Base-by-base conservation (phyloP, 1,284 basidiomycete species). In the Laetiporus sulphureus region DNA sequence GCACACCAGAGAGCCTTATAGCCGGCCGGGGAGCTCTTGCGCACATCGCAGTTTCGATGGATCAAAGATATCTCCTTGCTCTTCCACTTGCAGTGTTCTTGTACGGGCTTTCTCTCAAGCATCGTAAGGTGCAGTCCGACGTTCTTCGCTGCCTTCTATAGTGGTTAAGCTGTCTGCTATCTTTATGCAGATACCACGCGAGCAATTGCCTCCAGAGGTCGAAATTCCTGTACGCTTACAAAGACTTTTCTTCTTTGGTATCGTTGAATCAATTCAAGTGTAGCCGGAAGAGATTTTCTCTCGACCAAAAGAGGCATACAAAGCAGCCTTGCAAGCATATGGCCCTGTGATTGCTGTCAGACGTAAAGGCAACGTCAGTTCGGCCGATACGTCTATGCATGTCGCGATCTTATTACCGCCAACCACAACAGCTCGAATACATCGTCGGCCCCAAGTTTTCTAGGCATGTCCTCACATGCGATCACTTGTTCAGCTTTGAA, bases 401-500 rank as follows among this genome's bases (percentile, higher is more conserved):
- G 16, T n/a, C 23, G 38, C 19, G 2, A 30, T 5, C n/a, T 12
- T n/a, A n/a, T n/a, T n/a, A n/a, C n/a, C n/a, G n/a, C n/a, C n/a
- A n/a, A n/a, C n/a, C n/a, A n/a, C n/a, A n/a, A n/a, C n/a, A 35
- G 24, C 15, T 7, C 40, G 63, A 65, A 46, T 64, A 60, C 41
- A 58, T 65, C 40, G 59, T 65, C 22, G 55, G 59, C 23, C 52
- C 55, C 7, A 53, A 58, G 19, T 46, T 51, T 29, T 52, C 55
- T 3, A 47, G 54, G 31, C 42, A 54, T 38, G 54, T 64, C 12
- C 49, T 63, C 35, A 59, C 56, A 4, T 56, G 58, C 16, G 58
- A 65, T 35, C 52, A 52, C 7, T 43, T 54, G 2, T 61, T 64
- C 45, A 63, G 63, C 43, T 64, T 65, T 41, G 62, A 65, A 43